phyloP scores from a whole-genome alignment of 108 stramenopile species.

The Stephanodiscus minutulus region DNA sequence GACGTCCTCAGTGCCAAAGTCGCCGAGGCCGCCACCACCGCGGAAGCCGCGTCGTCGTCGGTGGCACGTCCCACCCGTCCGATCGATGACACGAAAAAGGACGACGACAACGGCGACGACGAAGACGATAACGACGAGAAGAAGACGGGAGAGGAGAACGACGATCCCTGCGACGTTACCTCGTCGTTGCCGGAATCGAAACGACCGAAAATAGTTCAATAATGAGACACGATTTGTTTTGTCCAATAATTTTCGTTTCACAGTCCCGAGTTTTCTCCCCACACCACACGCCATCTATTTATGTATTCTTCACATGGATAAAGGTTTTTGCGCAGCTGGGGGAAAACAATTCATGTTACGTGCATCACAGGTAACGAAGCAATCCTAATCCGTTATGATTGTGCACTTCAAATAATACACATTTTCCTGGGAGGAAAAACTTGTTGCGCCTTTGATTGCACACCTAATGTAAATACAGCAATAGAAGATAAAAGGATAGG shows the following conservation, averaged over 20 bases:
- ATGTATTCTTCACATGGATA: too few relatives aligned
- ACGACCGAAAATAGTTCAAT: constrained; percentile 25
- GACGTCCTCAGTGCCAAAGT: not conserved
- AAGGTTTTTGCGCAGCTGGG: too few relatives aligned
- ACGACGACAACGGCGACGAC: not conserved
- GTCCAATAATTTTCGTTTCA: too few relatives aligned
- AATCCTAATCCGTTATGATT: too few relatives aligned
- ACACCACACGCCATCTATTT: too few relatives aligned
- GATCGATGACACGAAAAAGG: not conserved
- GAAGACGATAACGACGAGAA: constrained; percentile 20
- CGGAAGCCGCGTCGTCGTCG: constrained; percentile 2
- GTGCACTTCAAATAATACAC: too few relatives aligned
- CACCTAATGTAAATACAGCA: too few relatives aligned
- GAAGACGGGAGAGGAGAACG: constrained; percentile 24
- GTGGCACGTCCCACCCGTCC: not conserved
- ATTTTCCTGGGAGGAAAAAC: constrained; percentile 10
- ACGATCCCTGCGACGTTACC: not conserved
- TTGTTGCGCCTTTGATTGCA: constrained; percentile 10
- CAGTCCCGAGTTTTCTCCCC: too few relatives aligned
- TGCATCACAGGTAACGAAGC: too few relatives aligned
- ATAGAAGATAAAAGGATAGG: too few relatives aligned
- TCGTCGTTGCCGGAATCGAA: constrained; percentile 13
- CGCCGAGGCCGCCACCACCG: not conserved
- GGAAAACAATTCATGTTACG: too few relatives aligned
- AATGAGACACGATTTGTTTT: not conserved